Percentiles rank a stretch among this genome's conserved stretches.
Conservation (phyloP, 768 basidiomycete genomes). For the Galerina sulciceps region DNA sequence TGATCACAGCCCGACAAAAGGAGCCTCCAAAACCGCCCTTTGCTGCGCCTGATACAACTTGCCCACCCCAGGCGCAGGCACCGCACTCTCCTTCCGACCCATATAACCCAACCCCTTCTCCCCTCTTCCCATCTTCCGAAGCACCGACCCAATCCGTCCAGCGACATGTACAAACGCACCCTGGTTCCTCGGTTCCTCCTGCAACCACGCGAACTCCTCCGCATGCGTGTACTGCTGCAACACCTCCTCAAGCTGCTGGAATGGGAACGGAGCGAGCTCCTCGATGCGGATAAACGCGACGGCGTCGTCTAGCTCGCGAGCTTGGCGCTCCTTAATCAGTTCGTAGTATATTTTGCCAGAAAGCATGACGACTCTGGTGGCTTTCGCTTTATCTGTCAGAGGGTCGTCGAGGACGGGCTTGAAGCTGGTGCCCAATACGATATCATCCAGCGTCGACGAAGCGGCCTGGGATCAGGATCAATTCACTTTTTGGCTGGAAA, state of each 20-base stretch:
- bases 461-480: constrained; percentile 59
- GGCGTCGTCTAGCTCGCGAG: constrained; percentile 45
- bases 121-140: constrained; percentile 42
- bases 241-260: constrained; percentile 48
- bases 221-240: constrained; percentile 50
- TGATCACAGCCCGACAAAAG: constrained; percentile 41
- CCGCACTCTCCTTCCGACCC: constrained; percentile 73
- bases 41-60: constrained; percentile 71
- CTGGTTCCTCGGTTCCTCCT: constrained; percentile 91
- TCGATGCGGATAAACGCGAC: constrained; percentile 82
- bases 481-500: neutral
- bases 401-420: constrained; percentile 68
- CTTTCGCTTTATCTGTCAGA: constrained; percentile 34
- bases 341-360: constrained; percentile 92
- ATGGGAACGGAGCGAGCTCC: constrained; percentile 90
- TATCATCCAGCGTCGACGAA: constrained; percentile 65
- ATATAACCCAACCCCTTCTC: constrained; percentile 47
- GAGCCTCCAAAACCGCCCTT: constrained; percentile 57
- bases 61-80: constrained; percentile 81
- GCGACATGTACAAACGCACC: constrained; percentile 76
- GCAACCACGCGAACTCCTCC: constrained; percentile 65
- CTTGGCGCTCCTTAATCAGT: constrained; percentile 69
- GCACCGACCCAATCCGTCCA: constrained; percentile 55
- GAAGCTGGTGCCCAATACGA: constrained; percentile 65
- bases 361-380: constrained; percentile 72